phyloP scores from a whole-genome alignment of 2,329 filamentous ascomycete species.

The Zymoseptoria passerinii region DNA sequence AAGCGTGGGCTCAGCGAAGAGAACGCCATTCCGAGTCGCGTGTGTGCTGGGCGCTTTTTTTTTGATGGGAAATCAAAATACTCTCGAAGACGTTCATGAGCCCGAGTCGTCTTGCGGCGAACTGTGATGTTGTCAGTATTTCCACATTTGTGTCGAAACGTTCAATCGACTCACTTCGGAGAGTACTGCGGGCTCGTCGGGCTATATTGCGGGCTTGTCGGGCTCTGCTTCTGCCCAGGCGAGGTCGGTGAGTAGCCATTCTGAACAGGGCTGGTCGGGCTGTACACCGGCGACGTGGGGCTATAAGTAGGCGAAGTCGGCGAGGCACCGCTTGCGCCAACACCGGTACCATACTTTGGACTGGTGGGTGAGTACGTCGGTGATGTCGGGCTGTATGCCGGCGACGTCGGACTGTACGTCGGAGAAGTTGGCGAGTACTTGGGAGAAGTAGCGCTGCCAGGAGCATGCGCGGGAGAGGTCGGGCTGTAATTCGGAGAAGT shows the following conservation, averaged over 20 bases:
- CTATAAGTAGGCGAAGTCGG: constrained; percentile 45
- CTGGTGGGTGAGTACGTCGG: constrained; percentile 46
- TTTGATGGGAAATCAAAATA: constrained; percentile 4
- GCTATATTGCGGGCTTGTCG: constrained; percentile 27
- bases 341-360: constrained; percentile 19
- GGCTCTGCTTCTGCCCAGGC: constrained; percentile 13
- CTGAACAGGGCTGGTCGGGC: constrained; percentile 24
- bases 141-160: background rate
- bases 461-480: constrained; percentile 27
- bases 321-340: constrained; percentile 37
- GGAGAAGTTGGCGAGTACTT: constrained; percentile 44
- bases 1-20: constrained; percentile 30
- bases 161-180: constrained; percentile 36
- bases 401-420: constrained; percentile 46
- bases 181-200: constrained; percentile 46
- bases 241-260: constrained; percentile 26
- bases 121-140: constrained; percentile 11
- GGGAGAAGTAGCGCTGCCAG: constrained; percentile 40
- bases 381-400: constrained; percentile 53
- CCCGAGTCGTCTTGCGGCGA: constrained; percentile 22
- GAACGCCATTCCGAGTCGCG: constrained; percentile 18
- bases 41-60: constrained; percentile 4
- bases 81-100: background rate
- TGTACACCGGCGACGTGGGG: constrained; percentile 43
- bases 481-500: constrained; percentile 45